These are phyloP conservation scores for Acer campestre DNA, from an alignment of 345 rosid species.

Conservation along the genomic window DNA sequence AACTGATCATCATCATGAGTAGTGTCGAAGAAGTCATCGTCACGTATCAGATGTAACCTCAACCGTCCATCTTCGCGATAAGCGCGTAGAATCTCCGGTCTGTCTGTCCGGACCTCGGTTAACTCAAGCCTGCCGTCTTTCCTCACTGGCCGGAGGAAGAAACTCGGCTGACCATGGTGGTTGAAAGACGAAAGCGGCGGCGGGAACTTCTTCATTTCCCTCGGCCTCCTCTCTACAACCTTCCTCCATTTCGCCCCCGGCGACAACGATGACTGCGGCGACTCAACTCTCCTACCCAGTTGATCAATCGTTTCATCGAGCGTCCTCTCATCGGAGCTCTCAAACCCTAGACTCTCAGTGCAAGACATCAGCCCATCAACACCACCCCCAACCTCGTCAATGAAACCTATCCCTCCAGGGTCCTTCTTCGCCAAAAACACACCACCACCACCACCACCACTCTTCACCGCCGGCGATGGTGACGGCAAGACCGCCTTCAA, in stretches of 20 bases:
- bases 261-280: background rate
- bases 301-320: conserved; percentile 30
- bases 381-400: conserved; percentile 51
- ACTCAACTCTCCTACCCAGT: background rate
- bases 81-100: conserved; percentile 60
- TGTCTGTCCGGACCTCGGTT: conserved; percentile 54
- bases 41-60: conserved; percentile 56
- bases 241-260: conserved; percentile 31
- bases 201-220: conserved; percentile 52
- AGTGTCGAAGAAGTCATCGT: background rate
- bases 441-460: background rate
- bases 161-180: conserved; percentile 54
- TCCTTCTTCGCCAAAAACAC: conserved; percentile 33
- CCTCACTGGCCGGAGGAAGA: conserved; percentile 66
- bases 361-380: conserved; percentile 67
- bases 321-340: conserved; percentile 67
- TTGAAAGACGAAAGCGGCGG: conserved; percentile 69
- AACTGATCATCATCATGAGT: background rate
- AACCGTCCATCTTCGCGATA: conserved; percentile 64
- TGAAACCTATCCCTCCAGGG: conserved; percentile 39
- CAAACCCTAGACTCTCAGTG: conserved; percentile 87
- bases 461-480: background rate
- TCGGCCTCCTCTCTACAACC: conserved; percentile 17
- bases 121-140: conserved; percentile 71
- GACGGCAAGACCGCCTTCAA: background rate